Evolutionary conservation across 805 yeast species (phyloP).

Genomic region (Schwanniomyces occidentalis): DNA sequence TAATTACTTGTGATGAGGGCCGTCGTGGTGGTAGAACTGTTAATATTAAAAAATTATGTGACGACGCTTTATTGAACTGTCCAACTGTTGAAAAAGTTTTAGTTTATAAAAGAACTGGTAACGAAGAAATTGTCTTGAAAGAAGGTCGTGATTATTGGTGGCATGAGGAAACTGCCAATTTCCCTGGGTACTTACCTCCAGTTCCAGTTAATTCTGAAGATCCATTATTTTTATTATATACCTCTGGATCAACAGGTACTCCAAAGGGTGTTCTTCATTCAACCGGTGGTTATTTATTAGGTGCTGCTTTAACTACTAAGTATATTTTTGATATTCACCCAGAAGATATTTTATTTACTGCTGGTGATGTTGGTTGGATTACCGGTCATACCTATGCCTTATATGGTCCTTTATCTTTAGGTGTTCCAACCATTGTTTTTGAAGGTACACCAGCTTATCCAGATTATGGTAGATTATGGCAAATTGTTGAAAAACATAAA

Average conservation of each 20-base stretch:
- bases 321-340: slow-evolving; percentile 76
- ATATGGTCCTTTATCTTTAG: slow-evolving; percentile 76
- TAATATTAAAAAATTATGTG: slow-evolving; percentile 79
- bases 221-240: slow-evolving; percentile 76
- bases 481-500: slow-evolving; percentile 66
- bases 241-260: slow-evolving; percentile 86
- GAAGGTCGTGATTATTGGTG: slow-evolving; percentile 72
- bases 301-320: slow-evolving; percentile 71
- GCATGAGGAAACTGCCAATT: slow-evolving; percentile 68
- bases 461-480: slow-evolving; percentile 77
- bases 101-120: slow-evolving; percentile 75
- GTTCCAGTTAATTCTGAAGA: slow-evolving; percentile 78
- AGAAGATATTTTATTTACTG: slow-evolving; percentile 76
- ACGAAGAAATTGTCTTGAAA: slow-evolving; percentile 48
- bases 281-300: slow-evolving; percentile 77
- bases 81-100: slow-evolving; percentile 69
- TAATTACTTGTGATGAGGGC: slow-evolving; percentile 80
- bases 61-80: slow-evolving; percentile 69
- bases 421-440: slow-evolving; percentile 77
- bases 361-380: slow-evolving; percentile 92
- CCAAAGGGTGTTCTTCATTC: slow-evolving; percentile 86
- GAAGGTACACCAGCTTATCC: slow-evolving; percentile 91
- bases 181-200: slow-evolving; percentile 70
- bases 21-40: slow-evolving; percentile 81
- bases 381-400: slow-evolving; percentile 85